Percentiles rank a stretch among this genome's conserved stretches.
Evolutionary conservation across 2,329 filamentous ascomycete species (phyloP).

Genomic region (Dactylonectria macrodidyma): DNA sequence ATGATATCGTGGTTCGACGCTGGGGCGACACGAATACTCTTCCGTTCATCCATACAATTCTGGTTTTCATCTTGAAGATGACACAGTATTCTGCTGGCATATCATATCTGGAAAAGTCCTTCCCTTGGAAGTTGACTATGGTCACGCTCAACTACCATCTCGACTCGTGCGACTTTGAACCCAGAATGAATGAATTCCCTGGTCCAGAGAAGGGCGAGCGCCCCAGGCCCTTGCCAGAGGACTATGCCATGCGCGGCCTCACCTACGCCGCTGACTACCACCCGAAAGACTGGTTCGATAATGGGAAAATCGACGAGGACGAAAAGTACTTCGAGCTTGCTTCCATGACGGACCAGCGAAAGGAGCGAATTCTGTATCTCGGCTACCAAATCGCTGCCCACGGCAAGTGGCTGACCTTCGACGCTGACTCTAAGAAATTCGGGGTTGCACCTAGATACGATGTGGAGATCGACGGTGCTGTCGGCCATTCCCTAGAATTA

Average conservation of each 20-base stretch:
- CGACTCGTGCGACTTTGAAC: conserved; percentile 45
- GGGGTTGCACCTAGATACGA: too few species aligned
- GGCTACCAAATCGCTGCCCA: too few species aligned
- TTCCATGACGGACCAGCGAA: conserved; percentile 70
- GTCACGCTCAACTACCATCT: conserved; percentile 57
- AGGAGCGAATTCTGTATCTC: too few species aligned
- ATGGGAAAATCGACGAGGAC: conserved; percentile 75
- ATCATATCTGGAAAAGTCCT: conserved; percentile 57
- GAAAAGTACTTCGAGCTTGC: conserved; percentile 75
- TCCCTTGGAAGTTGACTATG: conserved; percentile 67
- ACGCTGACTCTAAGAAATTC: too few species aligned
- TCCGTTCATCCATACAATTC: conserved; percentile 73
- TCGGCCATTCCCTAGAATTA: too few species aligned
- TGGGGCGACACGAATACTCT: conserved; percentile 72
- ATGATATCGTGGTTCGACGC: conserved; percentile 64
- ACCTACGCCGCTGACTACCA: conserved; percentile 73
- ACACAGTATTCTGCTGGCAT: conserved; percentile 59
- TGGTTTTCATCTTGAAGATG: conserved; percentile 71
- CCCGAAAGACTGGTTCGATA: conserved; percentile 70
- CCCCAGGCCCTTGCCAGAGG: conserved; percentile 75
- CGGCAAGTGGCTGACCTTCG: too few species aligned
- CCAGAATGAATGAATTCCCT: conserved; percentile 65
- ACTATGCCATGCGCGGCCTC: conserved; percentile 76
- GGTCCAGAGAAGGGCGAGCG: conserved; percentile 58
- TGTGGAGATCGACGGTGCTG: too few species aligned